Conservation (phyloP, 352 stramenopile species). For the Globisporangium paroecandrum region DNA sequence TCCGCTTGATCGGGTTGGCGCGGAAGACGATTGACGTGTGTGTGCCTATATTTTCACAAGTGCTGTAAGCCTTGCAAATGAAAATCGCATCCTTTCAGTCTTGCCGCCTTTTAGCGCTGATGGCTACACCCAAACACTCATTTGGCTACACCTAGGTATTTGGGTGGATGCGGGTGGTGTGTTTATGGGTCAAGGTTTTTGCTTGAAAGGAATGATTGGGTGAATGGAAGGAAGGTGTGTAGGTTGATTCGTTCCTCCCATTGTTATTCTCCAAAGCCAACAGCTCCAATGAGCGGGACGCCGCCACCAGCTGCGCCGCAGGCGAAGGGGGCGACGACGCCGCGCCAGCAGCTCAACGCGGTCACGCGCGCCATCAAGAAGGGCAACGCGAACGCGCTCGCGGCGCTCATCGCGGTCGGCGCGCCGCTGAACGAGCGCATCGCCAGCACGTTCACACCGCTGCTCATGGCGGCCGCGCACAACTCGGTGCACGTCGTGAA, state of each 20-base stretch:
- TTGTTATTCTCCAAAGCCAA: neutral
- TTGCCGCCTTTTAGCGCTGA: too few species aligned
- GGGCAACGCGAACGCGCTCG: neutral
- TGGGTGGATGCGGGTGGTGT: neutral
- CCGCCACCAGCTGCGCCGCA: neutral
- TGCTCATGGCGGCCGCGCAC: constrained; percentile 81
- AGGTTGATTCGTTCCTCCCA: neutral
- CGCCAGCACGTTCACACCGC: constrained; percentile 61
- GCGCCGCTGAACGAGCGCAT: constrained; percentile 10
- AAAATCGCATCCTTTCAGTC: too few species aligned
- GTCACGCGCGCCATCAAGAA: constrained; percentile 3
- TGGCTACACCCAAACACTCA: neutral
- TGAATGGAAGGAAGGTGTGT: neutral
- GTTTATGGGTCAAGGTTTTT: neutral
- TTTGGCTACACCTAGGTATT: neutral
- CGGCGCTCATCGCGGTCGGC: constrained; percentile 14
- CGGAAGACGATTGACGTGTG: too few species aligned
- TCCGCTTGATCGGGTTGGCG: too few species aligned
- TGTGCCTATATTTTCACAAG: too few species aligned
- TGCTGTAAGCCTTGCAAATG: too few species aligned
- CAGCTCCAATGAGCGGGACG: neutral
- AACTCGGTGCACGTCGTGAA: constrained; percentile 72
- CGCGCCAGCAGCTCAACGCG: constrained; percentile 3
- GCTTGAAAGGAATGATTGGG: neutral
- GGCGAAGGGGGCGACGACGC: neutral